Evolutionary conservation across 1,139 yeast genomes (phyloP), one percentile per base, ranked within the genome.

Genomic region (Sugiyamaella neomexicana): DNA sequence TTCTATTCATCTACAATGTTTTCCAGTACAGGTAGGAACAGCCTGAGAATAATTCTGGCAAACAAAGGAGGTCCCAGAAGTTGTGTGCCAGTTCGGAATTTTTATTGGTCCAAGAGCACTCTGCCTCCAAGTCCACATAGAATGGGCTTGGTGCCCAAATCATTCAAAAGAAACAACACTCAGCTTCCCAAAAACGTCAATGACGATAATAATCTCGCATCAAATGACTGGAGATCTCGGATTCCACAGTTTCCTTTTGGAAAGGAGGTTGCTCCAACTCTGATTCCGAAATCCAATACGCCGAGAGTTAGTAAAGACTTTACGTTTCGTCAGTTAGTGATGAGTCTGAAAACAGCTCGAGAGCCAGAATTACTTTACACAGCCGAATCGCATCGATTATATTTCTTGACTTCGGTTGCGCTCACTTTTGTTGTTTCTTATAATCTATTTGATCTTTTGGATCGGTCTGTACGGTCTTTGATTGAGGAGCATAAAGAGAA

Each of bases 351-450:
- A 57, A 72, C 74, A 48, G 81, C 83, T 61, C 72, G 71, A 7
- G 77, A 79, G 51, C 95, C 95, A 1, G 95, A 87, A 67, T 75
- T 89, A 56, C 77, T 89, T 50, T 89, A 89, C 69, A 91, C 86
- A 73, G 83, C 90, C 32, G 96, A 89, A 70, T 88, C 95, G 0
- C 96, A 89, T 66, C 75, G 87, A 55, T 74, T 87, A 29, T 89
- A 87, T 68, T 87, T 88, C 67, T 72, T 86, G 23, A 79, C 83
- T 38, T 81, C 89, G 66, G 81, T 84, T 60, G 83, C 89, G 39
- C 77, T 85, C 65, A 88, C 90, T 0, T 73, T 86, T 38, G 82
- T 86, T 62, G 76, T 86, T 3, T 76, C 85, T 10, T 89, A 88
- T 68, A 88, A 86, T 5, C 68, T 85, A 50, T 76, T 80, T 75